Conservation (phyloP, 208 protist genomes). For the Leishmania guyanensis region DNA sequence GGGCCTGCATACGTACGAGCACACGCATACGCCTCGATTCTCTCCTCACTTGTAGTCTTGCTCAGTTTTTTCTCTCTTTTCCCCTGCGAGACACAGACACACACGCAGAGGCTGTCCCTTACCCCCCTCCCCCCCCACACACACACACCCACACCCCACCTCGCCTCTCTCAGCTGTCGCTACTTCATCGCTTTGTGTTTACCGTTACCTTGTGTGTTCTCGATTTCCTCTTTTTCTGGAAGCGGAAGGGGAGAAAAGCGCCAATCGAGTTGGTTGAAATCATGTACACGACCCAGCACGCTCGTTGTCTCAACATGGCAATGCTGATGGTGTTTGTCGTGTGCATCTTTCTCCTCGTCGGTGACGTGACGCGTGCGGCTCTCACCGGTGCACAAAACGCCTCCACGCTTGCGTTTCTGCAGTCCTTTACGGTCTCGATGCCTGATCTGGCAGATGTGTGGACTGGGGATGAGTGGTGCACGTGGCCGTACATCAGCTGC, state of each 20-base stretch:
- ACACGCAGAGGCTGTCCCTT: background rate
- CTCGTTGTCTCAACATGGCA: background rate
- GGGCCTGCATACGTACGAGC: too few relatives aligned
- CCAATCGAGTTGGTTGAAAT: background rate
- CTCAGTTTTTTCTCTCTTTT: background rate
- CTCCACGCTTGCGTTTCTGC: constrained; percentile 20
- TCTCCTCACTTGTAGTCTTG: background rate
- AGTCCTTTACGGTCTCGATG: constrained; percentile 7
- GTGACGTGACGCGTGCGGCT: background rate
- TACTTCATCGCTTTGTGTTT: background rate
- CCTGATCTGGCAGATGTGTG: constrained; percentile 9
- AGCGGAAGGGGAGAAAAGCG: background rate
- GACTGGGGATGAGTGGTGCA: constrained; percentile 15
- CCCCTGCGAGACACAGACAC: background rate
- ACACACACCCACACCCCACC: background rate
- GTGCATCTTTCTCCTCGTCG: background rate
- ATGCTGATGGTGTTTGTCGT: constrained; percentile 4
- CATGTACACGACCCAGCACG: background rate
- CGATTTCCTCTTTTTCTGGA: background rate
- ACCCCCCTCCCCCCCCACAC: background rate
- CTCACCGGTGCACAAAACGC: constrained; percentile 8
- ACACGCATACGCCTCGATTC: too few relatives aligned
- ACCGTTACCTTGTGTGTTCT: too few relatives aligned
- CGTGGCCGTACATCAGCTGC: constrained; percentile 17
- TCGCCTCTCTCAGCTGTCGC: background rate